Evolutionary conservation across 805 yeast species (phyloP).

Genomic region (Ogataea kodamae): DNA sequence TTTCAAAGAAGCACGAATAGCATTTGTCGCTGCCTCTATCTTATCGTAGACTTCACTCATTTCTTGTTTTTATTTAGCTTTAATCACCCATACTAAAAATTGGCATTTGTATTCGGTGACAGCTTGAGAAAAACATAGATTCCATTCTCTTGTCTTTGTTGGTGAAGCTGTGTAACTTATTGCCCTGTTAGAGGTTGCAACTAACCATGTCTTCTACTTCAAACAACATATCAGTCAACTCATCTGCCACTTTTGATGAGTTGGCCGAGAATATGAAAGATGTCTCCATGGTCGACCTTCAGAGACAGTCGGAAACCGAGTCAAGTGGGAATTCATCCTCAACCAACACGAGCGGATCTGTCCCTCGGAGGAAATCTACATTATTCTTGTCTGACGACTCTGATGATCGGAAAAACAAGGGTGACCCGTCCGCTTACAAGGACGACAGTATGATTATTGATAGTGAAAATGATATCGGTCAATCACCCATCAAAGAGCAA

Average conservation of each 20-base stretch:
- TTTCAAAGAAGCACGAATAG: constrained; percentile 12
- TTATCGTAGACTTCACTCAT: constrained; percentile 6
- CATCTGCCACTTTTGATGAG: constrained; percentile 11
- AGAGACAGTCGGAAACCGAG: constrained; percentile 13
- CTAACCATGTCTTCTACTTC: constrained; percentile 9
- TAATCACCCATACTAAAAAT: too few species aligned
- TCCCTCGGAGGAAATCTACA: constrained; percentile 60
- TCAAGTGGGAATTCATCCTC: constrained; percentile 4
- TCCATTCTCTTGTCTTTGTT: background rate
- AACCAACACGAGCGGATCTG: constrained; percentile 1
- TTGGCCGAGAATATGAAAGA: constrained; percentile 25
- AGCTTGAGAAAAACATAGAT: constrained; percentile 5
- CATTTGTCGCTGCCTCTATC: constrained; percentile 15
- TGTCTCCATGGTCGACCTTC: constrained; percentile 36
- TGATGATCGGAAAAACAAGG: constrained; percentile 50
- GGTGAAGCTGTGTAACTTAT: constrained; percentile 4
- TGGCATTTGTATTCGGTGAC: too few species aligned
- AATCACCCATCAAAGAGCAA: constrained; percentile 11
- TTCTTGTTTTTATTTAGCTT: constrained; percentile 2
- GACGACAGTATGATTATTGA: constrained; percentile 30
- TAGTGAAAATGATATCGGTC: constrained; percentile 28
- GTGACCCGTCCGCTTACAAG: constrained; percentile 32
- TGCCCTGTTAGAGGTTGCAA: too few species aligned
- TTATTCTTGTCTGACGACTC: constrained; percentile 66
- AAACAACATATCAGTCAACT: constrained; percentile 10